A percentile compares a stretch with the other conserved stretches of the same genome.
phyloP scores from a whole-genome alignment of 257 asterid genomes.

The Scutellaria baicalensis region DNA sequence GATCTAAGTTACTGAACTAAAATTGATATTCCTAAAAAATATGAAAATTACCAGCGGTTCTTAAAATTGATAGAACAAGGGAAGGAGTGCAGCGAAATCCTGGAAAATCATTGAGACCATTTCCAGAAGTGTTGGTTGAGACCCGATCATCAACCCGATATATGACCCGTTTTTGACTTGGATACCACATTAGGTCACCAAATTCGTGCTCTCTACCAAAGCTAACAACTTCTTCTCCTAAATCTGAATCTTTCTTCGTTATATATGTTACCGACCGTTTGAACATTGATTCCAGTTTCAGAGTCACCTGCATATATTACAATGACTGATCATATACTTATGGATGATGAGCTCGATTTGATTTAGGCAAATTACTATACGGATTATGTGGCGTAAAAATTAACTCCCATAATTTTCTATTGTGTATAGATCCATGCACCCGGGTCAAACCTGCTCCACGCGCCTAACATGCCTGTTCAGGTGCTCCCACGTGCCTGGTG shows the following conservation, averaged over 20 bases:
- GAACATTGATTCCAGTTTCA: conserved; percentile 41
- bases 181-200: conserved; percentile 51
- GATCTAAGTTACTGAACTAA: too few relatives aligned
- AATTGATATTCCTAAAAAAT: too few relatives aligned
- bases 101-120: conserved; percentile 30
- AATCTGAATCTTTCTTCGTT: conserved; percentile 27
- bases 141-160: conserved; percentile 48
- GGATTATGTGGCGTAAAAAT: too few relatives aligned
- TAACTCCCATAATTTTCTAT: too few relatives aligned
- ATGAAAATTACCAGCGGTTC: conserved; percentile 23
- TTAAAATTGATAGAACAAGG: conserved; percentile 12
- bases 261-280: conserved; percentile 36
- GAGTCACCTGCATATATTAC: conserved; percentile 33
- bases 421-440: too few relatives aligned
- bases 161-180: conserved; percentile 39
- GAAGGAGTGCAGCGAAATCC: conserved; percentile 48
- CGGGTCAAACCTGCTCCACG: too few relatives aligned
- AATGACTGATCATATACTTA: too few relatives aligned
- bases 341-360: too few relatives aligned
- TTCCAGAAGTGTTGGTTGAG: conserved; percentile 25
- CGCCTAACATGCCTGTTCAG: too few relatives aligned
- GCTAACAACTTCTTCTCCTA: conserved; percentile 29
- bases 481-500: too few relatives aligned
- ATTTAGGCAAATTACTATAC: too few relatives aligned
- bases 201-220: conserved; percentile 52